Evolutionary conservation across 2,329 filamentous ascomycete species (phyloP), one percentile per base, ranked within the genome.

Genomic region (Verruconis gallopava): DNA sequence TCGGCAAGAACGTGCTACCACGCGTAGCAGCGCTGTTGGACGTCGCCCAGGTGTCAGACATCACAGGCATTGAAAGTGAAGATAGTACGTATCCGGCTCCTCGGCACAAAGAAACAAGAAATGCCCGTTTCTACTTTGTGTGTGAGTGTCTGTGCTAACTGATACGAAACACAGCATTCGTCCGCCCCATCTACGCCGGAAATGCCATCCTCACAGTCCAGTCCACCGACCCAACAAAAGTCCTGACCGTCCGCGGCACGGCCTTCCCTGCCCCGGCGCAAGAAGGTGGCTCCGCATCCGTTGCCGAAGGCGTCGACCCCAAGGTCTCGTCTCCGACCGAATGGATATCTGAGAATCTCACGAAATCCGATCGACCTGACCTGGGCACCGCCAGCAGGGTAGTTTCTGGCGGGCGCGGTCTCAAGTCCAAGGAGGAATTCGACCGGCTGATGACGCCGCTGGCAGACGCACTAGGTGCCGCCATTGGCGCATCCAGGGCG

Each of bases 361-460:
- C 88, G 53, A 93, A 88, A 66, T 93, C 85, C 37, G 89, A 96
- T 61, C 80, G 93, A 33, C 91, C 91, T 6, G 91, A 98, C 58
- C 77, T 98, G 30, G 80, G 80, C 22, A 93, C 86, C n/a, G 91
- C 91, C 38, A 71, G 74, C 50, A 83, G 75, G 57, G 88, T 98
- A 15, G 91, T 98, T 15, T 93, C 88, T 5, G 91, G 91, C 50
- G 91, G 91, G 4, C 80, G 91, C 52, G 91, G 89, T 34, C 70
- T 98, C 52, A 98, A 96, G 71, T 95, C 89, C 13, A 96, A 95
- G 71, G 85, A 94, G 61, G 88, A 96, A 43, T 98, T 98, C 56
- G 88, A 98, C 66, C 79, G 74, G 53, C 62, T 98, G 43, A 96
- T 98, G 73, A 71, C 86, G 43, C 89, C 91, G 34, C 73, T 98